Conservation (phyloP, 495 filamentous ascomycete species). For the Delitschia confertaspora region DNA sequence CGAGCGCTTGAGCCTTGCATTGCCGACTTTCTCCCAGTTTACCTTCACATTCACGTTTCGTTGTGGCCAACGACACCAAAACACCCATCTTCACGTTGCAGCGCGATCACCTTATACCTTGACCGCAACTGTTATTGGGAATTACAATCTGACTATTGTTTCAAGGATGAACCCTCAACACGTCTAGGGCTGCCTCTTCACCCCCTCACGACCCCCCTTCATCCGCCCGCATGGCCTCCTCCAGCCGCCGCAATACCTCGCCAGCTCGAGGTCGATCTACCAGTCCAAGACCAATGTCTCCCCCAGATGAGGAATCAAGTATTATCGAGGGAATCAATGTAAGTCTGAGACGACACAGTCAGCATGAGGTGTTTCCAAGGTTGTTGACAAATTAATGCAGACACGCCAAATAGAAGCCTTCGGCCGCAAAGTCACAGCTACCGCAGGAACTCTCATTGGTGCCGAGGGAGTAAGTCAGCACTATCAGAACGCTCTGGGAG, state of each 20-base stretch:
- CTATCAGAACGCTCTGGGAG: constrained; percentile 80
- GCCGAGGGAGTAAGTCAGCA: constrained; percentile 47
- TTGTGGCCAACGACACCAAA: too few species aligned
- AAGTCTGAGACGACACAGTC: too few species aligned
- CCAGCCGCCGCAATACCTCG: constrained; percentile 20
- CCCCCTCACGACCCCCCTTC: not conserved
- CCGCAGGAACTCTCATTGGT: constrained; percentile 77
- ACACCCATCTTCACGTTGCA: too few species aligned
- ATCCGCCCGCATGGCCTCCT: constrained; percentile 17
- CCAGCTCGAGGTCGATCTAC: constrained; percentile 23
- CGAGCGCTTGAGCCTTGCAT: too few species aligned
- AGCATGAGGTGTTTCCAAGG: too few species aligned
- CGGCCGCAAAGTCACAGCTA: constrained; percentile 87
- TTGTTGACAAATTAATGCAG: constrained; percentile 38
- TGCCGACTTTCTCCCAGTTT: not conserved
- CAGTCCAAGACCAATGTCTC: constrained; percentile 21
- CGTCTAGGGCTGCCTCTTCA: not conserved
- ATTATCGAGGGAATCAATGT: constrained; percentile 20
- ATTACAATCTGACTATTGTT: too few species aligned
- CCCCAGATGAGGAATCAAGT: constrained; percentile 19
- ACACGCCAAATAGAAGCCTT: constrained; percentile 86
- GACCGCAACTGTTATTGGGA: too few species aligned
- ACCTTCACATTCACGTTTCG: constrained; percentile 2
- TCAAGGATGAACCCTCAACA: too few species aligned
- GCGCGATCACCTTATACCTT: too few species aligned